A percentile compares a stretch with the other conserved stretches of the same genome.
phyloP scores from a whole-genome alignment of 1,284 basidiomycete genomes.

The Termitomyces sp. region DNA sequence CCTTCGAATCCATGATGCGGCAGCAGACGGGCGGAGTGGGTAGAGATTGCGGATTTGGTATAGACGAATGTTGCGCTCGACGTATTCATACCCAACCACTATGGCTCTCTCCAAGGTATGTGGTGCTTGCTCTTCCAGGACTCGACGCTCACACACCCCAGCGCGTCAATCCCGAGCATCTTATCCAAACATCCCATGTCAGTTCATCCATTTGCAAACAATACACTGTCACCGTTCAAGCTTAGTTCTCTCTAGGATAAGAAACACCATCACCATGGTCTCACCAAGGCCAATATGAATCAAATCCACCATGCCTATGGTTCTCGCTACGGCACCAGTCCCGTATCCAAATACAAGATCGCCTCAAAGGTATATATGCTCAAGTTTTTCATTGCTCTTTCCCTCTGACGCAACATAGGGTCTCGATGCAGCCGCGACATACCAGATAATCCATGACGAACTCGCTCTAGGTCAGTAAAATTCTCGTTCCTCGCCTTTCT shows the following conservation, averaged over 20 bases:
- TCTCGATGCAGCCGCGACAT: slow-evolving; percentile 52
- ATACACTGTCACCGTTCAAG: neutral
- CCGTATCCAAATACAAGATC: slow-evolving; percentile 67
- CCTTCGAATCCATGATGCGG: slow-evolving; percentile 92
- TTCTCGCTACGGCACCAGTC: slow-evolving; percentile 57
- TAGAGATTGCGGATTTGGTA: slow-evolving; percentile 95
- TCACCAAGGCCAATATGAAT: slow-evolving; percentile 34
- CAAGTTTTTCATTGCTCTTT: neutral
- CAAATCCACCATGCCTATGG: slow-evolving; percentile 47
- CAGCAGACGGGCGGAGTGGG: slow-evolving; percentile 84
- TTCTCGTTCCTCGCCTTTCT: neutral
- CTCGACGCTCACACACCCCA: slow-evolving; percentile 21
- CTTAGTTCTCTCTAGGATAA: slow-evolving; percentile 37
- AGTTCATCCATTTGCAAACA: slow-evolving; percentile 15
- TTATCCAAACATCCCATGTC: slow-evolving; percentile 52
- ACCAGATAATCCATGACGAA: slow-evolving; percentile 84
- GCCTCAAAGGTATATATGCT: slow-evolving; percentile 42
- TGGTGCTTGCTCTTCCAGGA: neutral
- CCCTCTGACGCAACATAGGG: slow-evolving; percentile 35
- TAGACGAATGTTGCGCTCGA: slow-evolving; percentile 92
- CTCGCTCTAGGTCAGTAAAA: slow-evolving; percentile 53
- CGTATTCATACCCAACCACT: slow-evolving; percentile 56
- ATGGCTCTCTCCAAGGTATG: slow-evolving; percentile 39
- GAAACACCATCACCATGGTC: slow-evolving; percentile 36
- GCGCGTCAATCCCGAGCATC: slow-evolving; percentile 61